These are phyloP conservation scores for Tetrahymena malaccensis DNA, from an alignment of 73 alveolate species.

Conservation along the genomic window DNA sequence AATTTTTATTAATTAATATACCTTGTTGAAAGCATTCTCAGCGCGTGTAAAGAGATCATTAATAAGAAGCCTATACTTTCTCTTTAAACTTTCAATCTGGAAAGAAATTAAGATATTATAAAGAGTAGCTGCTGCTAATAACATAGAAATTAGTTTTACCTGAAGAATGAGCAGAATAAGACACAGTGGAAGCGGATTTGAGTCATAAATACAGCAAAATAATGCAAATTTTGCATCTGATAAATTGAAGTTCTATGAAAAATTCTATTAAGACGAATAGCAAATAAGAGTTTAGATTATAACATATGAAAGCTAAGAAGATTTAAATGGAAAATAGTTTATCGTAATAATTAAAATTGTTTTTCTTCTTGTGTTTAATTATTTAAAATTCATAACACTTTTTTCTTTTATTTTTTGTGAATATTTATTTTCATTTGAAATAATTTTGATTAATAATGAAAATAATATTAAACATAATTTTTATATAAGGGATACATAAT, in stretches of 20 bases:
- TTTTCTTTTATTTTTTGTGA: neutral
- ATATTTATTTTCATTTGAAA: neutral
- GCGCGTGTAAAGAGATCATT: neutral
- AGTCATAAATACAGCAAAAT: neutral
- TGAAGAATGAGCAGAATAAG: neutral
- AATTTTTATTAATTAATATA: too few species aligned
- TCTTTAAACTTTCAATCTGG: neutral
- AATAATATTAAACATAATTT: neutral
- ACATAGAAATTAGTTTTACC: neutral
- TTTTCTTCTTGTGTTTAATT: too few species aligned
- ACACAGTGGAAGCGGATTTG: neutral
- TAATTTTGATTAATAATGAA: too few species aligned
- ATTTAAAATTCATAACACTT: neutral
- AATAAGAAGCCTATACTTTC: neutral
- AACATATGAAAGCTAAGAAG: neutral
- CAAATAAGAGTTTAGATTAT: neutral
- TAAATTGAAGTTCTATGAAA: neutral
- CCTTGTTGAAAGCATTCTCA: neutral
- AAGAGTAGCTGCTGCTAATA: neutral
- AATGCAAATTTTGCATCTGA: neutral
- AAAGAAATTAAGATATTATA: neutral
- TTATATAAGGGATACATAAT: neutral
- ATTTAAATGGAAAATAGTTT: neutral
- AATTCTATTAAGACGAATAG: neutral
- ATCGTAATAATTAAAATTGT: neutral